phyloP scores from a whole-genome alignment of 1,139 yeast species.

The Pichia sp. region DNA sequence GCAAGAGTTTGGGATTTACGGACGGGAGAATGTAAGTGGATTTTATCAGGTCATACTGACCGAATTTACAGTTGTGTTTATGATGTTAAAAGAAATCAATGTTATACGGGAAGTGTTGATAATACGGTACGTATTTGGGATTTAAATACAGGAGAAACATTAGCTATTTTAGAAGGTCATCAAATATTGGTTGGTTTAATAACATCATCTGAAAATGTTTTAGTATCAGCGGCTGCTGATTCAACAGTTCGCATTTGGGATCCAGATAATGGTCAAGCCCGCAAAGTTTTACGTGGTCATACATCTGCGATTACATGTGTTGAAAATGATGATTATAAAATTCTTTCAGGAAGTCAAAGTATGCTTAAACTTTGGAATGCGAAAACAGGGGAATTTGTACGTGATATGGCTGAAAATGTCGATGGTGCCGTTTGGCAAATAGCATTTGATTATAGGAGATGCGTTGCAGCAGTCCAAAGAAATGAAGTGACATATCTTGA shows the following conservation, averaged over 20 bases:
- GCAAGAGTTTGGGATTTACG: constrained; percentile 90
- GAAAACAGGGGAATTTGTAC: constrained; percentile 65
- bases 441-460: constrained; percentile 71
- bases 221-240: constrained; percentile 98
- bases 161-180: constrained; percentile 74
- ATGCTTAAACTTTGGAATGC: constrained; percentile 82
- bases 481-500: constrained; percentile 58
- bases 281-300: constrained; percentile 75
- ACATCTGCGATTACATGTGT: constrained; percentile 89
- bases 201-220: constrained; percentile 65
- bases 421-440: constrained; percentile 95
- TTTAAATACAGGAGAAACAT: constrained; percentile 62
- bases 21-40: constrained; percentile 65
- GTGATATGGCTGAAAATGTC: constrained; percentile 69
- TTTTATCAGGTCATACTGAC: constrained; percentile 77
- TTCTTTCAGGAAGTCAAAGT: constrained; percentile 84
- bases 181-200: constrained; percentile 84
- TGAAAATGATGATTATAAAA: constrained; percentile 78
- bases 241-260: constrained; percentile 90
- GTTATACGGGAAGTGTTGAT: constrained; percentile 93
- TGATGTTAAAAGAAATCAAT: constrained; percentile 67
- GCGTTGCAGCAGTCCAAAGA: constrained; percentile 91
- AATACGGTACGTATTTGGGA: constrained; percentile 89
- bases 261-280: constrained; percentile 66
- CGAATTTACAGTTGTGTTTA: constrained; percentile 82